Percentiles rank a stretch among this genome's conserved stretches.
Conservation (phyloP, 257 asterid genomes). For the Striga asiatica region DNA sequence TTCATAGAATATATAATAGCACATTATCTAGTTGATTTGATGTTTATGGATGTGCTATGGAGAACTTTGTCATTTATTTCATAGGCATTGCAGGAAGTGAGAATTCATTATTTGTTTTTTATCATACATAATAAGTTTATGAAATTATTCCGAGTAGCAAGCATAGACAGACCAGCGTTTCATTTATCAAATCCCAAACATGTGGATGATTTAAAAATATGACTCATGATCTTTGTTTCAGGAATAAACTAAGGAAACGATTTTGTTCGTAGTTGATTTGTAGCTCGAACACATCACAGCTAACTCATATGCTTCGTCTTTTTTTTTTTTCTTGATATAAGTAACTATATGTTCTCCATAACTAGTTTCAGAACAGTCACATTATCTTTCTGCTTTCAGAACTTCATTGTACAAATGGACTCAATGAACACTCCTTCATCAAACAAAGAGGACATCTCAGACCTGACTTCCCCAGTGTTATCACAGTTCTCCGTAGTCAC, state of each 20-base stretch:
- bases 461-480: slow-evolving; percentile 24
- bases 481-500: slow-evolving; percentile 24
- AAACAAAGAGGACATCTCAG: slow-evolving; percentile 20
- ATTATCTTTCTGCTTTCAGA: slow-evolving; percentile 21
- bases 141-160: background rate
- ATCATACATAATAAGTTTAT: too few relatives aligned
- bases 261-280: background rate
- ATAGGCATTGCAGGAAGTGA: background rate
- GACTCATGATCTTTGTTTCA: background rate
- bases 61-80: background rate
- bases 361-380: background rate
- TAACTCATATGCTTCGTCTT: background rate
- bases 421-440: slow-evolving; percentile 19
- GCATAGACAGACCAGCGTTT: background rate
- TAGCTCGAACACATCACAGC: background rate
- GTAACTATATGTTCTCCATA: background rate
- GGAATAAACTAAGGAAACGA: background rate
- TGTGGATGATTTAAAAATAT: background rate
- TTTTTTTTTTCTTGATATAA: background rate
- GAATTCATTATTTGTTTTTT: background rate
- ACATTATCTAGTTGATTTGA: background rate
- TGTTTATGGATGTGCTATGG: background rate
- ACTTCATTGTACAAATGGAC: slow-evolving; percentile 15
- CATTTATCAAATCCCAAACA: background rate
- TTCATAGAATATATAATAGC: background rate